Conservation (phyloP, 2,329 filamentous ascomycete species). For the Penicillium vulpinum region DNA sequence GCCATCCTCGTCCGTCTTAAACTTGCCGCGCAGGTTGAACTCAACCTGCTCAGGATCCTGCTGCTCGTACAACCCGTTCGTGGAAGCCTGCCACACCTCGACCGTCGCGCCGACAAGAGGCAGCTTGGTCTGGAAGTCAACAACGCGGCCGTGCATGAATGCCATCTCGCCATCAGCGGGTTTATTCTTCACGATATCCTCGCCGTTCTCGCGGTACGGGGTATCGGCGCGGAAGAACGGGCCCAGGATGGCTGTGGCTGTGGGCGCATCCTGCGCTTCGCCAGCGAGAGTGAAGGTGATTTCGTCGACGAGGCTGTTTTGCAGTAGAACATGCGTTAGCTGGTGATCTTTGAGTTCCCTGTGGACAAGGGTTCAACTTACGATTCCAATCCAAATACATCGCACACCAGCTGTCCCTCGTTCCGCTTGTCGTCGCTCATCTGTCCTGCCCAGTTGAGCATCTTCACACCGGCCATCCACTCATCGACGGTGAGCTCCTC, state of each 20-base stretch:
- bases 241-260: slow-evolving; percentile 76
- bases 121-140: slow-evolving; percentile 60
- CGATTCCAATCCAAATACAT: slow-evolving; percentile 60
- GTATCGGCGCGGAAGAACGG: slow-evolving; percentile 80
- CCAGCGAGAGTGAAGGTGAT: slow-evolving; percentile 69
- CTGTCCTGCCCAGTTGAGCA: slow-evolving; percentile 63
- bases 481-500: slow-evolving; percentile 60
- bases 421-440: slow-evolving; percentile 65
- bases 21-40: slow-evolving; percentile 72
- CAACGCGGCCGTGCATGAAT: slow-evolving; percentile 65
- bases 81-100: slow-evolving; percentile 78
- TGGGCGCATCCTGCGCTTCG: slow-evolving; percentile 56
- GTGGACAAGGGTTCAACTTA: slow-evolving; percentile 31
- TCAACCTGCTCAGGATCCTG: slow-evolving; percentile 70
- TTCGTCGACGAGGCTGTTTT: slow-evolving; percentile 67
- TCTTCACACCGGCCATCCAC: slow-evolving; percentile 57
- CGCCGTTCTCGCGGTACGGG: slow-evolving; percentile 68
- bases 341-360: neutral
- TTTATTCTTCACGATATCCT: slow-evolving; percentile 59
- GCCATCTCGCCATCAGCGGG: slow-evolving; percentile 55
- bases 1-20: slow-evolving; percentile 66
- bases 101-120: slow-evolving; percentile 66
- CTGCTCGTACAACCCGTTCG: slow-evolving; percentile 72
- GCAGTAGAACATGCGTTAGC: neutral
- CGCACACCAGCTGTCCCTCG: slow-evolving; percentile 62